Conservation (phyloP, 2,329 filamentous ascomycete species). For the Verruconis gallopava region DNA sequence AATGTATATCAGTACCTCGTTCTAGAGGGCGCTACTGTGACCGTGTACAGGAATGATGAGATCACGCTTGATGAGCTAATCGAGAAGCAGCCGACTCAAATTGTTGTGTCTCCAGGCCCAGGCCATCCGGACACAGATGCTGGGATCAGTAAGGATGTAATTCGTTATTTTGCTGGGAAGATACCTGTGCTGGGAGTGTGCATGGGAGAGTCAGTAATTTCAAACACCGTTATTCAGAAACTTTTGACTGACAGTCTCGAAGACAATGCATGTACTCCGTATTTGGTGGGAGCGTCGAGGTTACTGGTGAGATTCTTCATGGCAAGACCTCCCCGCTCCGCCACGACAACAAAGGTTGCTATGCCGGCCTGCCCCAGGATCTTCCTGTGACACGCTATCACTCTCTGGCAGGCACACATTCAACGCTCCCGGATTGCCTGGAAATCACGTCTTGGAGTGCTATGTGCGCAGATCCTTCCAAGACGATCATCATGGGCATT, state of each 20-base stretch:
- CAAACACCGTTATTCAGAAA: slow-evolving; percentile 9
- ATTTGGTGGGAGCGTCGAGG: slow-evolving; percentile 82
- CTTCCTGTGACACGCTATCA: slow-evolving; percentile 91
- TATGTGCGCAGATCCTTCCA: slow-evolving; percentile 58
- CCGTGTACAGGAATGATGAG: slow-evolving; percentile 85
- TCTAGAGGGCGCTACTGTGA: slow-evolving; percentile 85
- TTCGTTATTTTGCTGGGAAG: slow-evolving; percentile 83
- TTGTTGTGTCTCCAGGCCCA: slow-evolving; percentile 89
- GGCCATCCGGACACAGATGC: slow-evolving; percentile 87
- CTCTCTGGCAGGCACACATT: slow-evolving; percentile 82
- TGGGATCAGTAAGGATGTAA: slow-evolving; percentile 84
- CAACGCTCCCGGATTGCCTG: slow-evolving; percentile 71
- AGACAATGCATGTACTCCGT: slow-evolving; percentile 92
- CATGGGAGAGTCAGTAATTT: slow-evolving; percentile 73
- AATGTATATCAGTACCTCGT: slow-evolving; percentile 98
- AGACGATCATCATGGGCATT: slow-evolving; percentile 90
- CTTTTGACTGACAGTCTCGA: too few species aligned
- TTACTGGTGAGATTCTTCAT: slow-evolving; percentile 90
- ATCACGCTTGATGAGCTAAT: slow-evolving; percentile 75
- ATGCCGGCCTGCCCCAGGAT: slow-evolving; percentile 63
- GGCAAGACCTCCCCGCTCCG: slow-evolving; percentile 88
- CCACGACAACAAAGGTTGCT: slow-evolving; percentile 88
- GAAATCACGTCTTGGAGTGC: slow-evolving; percentile 87
- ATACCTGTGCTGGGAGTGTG: slow-evolving; percentile 95
- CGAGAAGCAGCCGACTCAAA: slow-evolving; percentile 72